A percentile compares a stretch with the other conserved stretches of the same genome.
phyloP scores from a whole-genome alignment of 106 monocot species.

The Alisma plantagoaquatica region DNA sequence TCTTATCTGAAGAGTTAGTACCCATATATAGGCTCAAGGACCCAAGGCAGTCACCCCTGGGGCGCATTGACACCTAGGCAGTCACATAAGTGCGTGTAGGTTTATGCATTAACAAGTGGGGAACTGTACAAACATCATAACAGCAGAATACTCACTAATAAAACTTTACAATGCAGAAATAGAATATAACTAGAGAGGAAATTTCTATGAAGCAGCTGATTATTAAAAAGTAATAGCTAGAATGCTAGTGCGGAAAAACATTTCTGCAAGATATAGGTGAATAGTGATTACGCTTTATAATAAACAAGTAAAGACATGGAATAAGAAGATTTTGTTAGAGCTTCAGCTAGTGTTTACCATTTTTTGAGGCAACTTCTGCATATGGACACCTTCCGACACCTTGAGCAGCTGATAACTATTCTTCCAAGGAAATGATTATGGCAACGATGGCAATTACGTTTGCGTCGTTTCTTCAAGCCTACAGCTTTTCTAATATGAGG shows the following conservation, averaged over 20 bases:
- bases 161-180: no score
- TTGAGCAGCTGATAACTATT: slow-evolving; percentile 22
- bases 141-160: no score
- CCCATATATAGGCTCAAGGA: no score
- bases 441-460: slow-evolving; percentile 41
- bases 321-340: no score
- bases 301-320: background rate
- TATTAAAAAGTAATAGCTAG: background rate
- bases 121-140: no score
- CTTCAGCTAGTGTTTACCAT: slow-evolving; percentile 15
- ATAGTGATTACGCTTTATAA: background rate
- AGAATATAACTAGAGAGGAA: no score
- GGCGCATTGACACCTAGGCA: no score
- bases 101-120: no score
- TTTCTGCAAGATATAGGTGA: background rate
- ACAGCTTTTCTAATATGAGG: slow-evolving; percentile 19
- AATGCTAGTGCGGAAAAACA: background rate
- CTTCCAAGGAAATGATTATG: slow-evolving; percentile 12
- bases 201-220: background rate
- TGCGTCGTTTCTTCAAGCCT: slow-evolving; percentile 18
- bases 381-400: slow-evolving; percentile 27
- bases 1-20: no score
- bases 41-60: no score
- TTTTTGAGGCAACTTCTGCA: slow-evolving; percentile 48
- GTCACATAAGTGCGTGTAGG: no score